These are phyloP conservation scores for Aureobasidium pullulans DNA, from an alignment of 2,329 filamentous ascomycete genomes.

Conservation along the genomic window DNA sequence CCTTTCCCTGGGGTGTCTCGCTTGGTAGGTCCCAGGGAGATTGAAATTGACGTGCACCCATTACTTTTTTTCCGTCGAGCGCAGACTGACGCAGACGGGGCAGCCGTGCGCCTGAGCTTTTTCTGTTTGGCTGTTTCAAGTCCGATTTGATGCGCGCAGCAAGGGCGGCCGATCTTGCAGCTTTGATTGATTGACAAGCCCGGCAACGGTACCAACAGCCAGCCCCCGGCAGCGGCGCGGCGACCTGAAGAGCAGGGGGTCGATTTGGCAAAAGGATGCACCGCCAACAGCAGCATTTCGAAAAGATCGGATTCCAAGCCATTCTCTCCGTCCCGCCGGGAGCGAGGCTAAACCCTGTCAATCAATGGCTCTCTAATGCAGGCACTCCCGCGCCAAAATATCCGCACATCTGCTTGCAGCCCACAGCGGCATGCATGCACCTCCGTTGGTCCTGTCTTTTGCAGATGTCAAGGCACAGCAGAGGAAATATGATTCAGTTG, in stretches of 20 bases:
- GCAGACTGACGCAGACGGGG: constrained; percentile 14
- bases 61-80: constrained; percentile 13
- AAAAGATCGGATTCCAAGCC: constrained; percentile 1
- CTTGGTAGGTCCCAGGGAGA: constrained; percentile 12
- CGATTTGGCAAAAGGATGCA: not conserved
- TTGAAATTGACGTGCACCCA: constrained; percentile 14
- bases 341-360: constrained; percentile 9
- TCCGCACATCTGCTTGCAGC: constrained; percentile 5
- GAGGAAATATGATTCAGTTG: not conserved
- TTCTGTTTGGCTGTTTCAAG: constrained; percentile 15
- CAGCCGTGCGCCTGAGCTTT: constrained; percentile 13
- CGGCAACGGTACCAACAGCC: constrained; percentile 8
- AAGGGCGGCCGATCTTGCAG: constrained; percentile 13
- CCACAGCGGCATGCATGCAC: constrained; percentile 5
- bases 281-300: constrained; percentile 5
- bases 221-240: constrained; percentile 8
- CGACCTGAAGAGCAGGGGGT: constrained; percentile 7
- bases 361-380: constrained; percentile 11
- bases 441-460: constrained; percentile 1
- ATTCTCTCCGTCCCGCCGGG: constrained; percentile 5
- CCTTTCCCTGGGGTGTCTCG: constrained; percentile 12
- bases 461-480: constrained; percentile 5
- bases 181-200: constrained; percentile 13
- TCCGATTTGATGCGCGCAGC: constrained; percentile 11
- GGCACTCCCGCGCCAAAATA: constrained; percentile 9